Evolutionary conservation across 148 eudicot genomes (phyloP).

Genomic region (Amaranthus palmeri): DNA sequence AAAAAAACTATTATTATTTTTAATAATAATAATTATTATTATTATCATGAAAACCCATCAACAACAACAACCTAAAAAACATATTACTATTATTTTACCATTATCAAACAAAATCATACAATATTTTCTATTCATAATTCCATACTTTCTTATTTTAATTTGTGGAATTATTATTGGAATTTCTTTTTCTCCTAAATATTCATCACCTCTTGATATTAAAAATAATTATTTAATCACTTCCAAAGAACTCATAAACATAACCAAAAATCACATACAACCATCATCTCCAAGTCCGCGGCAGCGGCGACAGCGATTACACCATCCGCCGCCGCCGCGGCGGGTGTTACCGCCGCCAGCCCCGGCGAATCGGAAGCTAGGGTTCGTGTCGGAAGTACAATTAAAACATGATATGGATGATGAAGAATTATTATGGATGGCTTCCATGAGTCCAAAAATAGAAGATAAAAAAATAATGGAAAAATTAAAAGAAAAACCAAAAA

Average conservation of each 20-base stretch:
- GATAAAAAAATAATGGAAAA: neutral
- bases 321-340: neutral
- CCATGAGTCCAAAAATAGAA: constrained; percentile 29
- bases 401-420: constrained; percentile 35
- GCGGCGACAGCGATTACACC: neutral
- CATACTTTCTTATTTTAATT: constrained; percentile 16
- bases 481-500: constrained; percentile 29
- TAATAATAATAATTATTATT: neutral
- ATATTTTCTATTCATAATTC: constrained; percentile 1
- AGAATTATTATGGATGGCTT: constrained; percentile 45
- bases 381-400: neutral
- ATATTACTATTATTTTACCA: neutral
- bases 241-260: neutral
- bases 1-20: too few species aligned
- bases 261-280: neutral
- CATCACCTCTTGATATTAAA: neutral
- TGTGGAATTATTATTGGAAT: constrained; percentile 21
- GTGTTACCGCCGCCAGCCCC: neutral
- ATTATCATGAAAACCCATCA: constrained; percentile 17
- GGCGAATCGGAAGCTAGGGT: neutral
- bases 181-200: constrained; percentile 13
- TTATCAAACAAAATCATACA: constrained; percentile 2
- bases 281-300: neutral
- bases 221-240: constrained; percentile 8
- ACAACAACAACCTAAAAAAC: neutral